Evolutionary conservation across 164 flowering plant genomes (phyloP), one percentile per base, ranked within the genome.

Genomic region (Akebia trifoliata): DNA sequence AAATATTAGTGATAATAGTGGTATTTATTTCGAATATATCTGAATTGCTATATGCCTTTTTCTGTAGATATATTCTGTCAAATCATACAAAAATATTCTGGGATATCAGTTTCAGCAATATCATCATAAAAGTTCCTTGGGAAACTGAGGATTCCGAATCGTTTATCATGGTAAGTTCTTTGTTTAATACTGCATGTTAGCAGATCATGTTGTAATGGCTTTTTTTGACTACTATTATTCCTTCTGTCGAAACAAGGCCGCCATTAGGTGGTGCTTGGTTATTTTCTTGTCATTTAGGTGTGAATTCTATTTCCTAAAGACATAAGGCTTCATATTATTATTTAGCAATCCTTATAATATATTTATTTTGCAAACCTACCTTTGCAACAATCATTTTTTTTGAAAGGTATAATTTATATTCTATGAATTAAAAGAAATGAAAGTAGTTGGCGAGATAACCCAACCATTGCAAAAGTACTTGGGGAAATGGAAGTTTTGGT

Each of bases 11-110:
- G 6, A 17, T 36, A 12, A 29, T 14, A 3, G 21, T 38, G 46
- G n/a, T 14, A 20, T 30, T 25, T 48, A 21, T 24, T 17, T 24
- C 18, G 24, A 20, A 36, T 50, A 22, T 47, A 34, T 50, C 38
- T 63, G 28, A 58, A 54, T 39, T 29, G 4, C 12, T 58, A 20
- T 44, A 24, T 15, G 26, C 10, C 15, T 44, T n/a, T 55, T 42
- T 38, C 63, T 67, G 61, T 79, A 93, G 98, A 64, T 85, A 74
- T 59, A 50, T 83, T 47, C 50, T 84, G 24, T 78, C 79, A 56
- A 71, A 68, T 28, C 83, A 69, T 54, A 72, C 56, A 50, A 84
- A 72, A 63, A 53, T 84, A 54, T 63, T 40, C 0, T 80, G 80
- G 91, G 88, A 87, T 70, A 51, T 89, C 58, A 70, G 60, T 56